Percentiles rank a stretch among this genome's conserved stretches.
Evolutionary conservation across 805 yeast species (phyloP).

Genomic region (Ogataea zsoltii): DNA sequence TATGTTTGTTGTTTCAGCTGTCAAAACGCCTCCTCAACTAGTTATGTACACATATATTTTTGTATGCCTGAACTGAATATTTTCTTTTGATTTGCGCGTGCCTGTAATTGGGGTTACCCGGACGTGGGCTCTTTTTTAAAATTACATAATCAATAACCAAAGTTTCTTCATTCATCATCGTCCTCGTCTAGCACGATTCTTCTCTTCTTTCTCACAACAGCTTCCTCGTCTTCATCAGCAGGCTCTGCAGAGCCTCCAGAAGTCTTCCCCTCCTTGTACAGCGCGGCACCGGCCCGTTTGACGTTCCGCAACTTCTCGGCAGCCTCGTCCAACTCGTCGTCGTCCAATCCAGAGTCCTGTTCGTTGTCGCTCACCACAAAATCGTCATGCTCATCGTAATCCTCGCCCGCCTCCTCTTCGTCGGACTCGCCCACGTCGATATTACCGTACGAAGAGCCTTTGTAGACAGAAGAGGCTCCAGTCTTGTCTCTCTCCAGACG

Average conservation of each 20-base stretch:
- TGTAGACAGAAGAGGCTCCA: conserved; percentile 9
- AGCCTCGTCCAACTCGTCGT: conserved; percentile 47
- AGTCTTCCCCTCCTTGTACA: conserved; percentile 40
- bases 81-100: background rate
- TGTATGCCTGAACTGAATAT: no score
- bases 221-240: conserved; percentile 49
- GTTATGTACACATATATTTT: no score
- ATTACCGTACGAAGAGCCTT: conserved; percentile 9
- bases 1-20: no score
- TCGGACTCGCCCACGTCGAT: conserved; percentile 47
- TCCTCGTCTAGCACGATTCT: conserved; percentile 51
- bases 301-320: conserved; percentile 59
- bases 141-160: conserved; percentile 1
- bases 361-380: conserved; percentile 40
- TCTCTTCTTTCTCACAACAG: conserved; percentile 45
- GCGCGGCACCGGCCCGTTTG: conserved; percentile 56
- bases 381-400: conserved; percentile 35
- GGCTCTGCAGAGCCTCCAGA: conserved; percentile 31
- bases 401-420: conserved; percentile 32
- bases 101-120: conserved; percentile 9
- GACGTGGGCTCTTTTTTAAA: background rate
- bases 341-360: conserved; percentile 32
- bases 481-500: conserved; percentile 45
- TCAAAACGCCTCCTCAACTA: no score
- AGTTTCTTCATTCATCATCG: conserved; percentile 40